Base-by-base conservation (phyloP, 2,329 filamentous ascomycete genomes). In the Bipolaris zeicola region DNA sequence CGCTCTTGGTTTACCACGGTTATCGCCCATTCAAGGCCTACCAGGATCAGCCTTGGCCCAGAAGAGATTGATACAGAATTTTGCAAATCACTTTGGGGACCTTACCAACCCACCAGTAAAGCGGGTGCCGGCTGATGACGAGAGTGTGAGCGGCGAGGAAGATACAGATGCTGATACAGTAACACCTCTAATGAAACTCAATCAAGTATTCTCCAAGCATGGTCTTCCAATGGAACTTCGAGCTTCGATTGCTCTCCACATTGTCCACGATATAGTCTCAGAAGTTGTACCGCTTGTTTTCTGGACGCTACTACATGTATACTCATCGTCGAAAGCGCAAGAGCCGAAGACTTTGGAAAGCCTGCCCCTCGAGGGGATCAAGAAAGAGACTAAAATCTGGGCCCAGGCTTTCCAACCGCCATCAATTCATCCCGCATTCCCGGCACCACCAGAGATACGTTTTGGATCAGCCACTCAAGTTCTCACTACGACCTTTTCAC, bases 1-100 rank as follows among this genome's bases (percentile, higher is more conserved):
- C 26, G 75, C 83, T 3, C 76, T 82, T 8, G 86, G 86, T 0
- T 66, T 85, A 4, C 84, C 85, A 13, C 79, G 82, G 20, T 84
- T 83, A 77, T 69, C 81, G 16, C 85, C 85, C 3, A 74, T 83
- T 24, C 83, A 83, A 1, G 76, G 78, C 70, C 53, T 76, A 6
- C 72, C 73, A 7, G 65, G 63, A 31, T 70, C 72, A 6, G 66
- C 64, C 38, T 50, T 76, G 45, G 77, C 78, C 10, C 69, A 66
- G 49, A 74, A 67, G 46, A 64, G 72, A 18, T 55, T 75, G 11
- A 44, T 70, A 1, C 57, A 67, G 5, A 70, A 74, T 31, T 65
- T 75, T 18, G 62, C 48, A 6, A 67, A 62, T 16, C 41, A 72
- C 11, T 72, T 71, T 31, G 37, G 58, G 1, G 71, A 74, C 8